Conservation (phyloP, 495 filamentous ascomycete species). For the Penicillium macrosclerotiorum region DNA sequence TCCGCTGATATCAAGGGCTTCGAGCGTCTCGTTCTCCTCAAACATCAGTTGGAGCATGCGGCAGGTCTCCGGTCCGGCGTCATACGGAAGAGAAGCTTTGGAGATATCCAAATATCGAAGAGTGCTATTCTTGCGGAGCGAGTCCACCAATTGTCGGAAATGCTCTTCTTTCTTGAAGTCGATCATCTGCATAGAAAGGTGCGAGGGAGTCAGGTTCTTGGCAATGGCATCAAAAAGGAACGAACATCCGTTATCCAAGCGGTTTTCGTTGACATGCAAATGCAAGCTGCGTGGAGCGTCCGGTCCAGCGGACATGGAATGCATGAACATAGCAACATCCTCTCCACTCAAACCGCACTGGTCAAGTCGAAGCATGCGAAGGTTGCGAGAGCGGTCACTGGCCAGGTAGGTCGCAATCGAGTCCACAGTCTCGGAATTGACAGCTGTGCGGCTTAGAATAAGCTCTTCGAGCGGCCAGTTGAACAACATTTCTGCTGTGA, state of each 20-base stretch:
- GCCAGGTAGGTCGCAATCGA: constrained; percentile 64
- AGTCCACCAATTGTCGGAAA: constrained; percentile 70
- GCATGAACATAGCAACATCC: constrained; percentile 74
- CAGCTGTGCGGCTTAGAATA: constrained; percentile 60
- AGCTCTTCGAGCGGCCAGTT: constrained; percentile 77
- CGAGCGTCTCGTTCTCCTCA: constrained; percentile 70
- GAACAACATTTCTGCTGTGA: constrained; percentile 64
- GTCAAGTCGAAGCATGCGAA: constrained; percentile 70
- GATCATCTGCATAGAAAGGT: constrained; percentile 78
- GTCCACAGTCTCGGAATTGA: constrained; percentile 55
- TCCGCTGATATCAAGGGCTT: constrained; percentile 81
- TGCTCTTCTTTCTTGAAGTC: constrained; percentile 76
- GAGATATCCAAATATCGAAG: constrained; percentile 82
- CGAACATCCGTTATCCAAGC: constrained; percentile 69
- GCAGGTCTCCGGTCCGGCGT: constrained; percentile 72
- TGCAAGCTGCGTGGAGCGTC: constrained; percentile 65
- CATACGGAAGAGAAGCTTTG: constrained; percentile 78
- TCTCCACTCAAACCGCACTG: constrained; percentile 77
- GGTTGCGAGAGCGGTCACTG: constrained; percentile 57
- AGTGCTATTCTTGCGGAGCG: constrained; percentile 69
- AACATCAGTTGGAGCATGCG: constrained; percentile 73
- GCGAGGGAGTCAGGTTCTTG: constrained; percentile 61
- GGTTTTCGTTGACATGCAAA: constrained; percentile 77
- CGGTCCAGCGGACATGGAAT: constrained; percentile 58
- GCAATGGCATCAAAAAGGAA: constrained; percentile 68